These are phyloP conservation scores for Alternaria gansuensis DNA, from an alignment of 2,329 filamentous ascomycete genomes.

Conservation along the genomic window DNA sequence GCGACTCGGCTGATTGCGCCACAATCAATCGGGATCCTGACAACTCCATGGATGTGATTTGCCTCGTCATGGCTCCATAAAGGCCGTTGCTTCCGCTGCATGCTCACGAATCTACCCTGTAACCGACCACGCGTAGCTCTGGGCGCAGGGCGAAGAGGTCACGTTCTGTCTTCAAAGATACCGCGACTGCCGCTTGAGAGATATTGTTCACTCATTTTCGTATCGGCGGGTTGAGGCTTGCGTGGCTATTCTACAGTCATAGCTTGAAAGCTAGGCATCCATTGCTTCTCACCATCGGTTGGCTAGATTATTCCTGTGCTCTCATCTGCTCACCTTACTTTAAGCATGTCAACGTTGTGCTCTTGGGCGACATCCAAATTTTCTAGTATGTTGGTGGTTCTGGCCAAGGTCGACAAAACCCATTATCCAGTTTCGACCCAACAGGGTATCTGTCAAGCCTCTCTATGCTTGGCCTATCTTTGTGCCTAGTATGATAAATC, in stretches of 20 bases:
- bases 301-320: neutral
- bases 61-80: constrained; percentile 12
- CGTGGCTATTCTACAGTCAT: constrained; percentile 11
- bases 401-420: neutral
- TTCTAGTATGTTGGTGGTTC: neutral
- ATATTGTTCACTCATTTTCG: constrained; percentile 8
- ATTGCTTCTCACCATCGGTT: constrained; percentile 12
- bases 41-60: constrained; percentile 4
- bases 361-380: neutral
- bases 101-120: constrained; percentile 8
- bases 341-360: neutral
- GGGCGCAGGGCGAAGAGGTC: constrained; percentile 12
- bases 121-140: constrained; percentile 16
- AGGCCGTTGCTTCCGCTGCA: constrained; percentile 20
- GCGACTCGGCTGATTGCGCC: constrained; percentile 16
- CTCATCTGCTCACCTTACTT: constrained; percentile 7
- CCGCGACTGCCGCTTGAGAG: constrained; percentile 8
- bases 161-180: constrained; percentile 11
- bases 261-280: constrained; percentile 22
- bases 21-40: constrained; percentile 9
- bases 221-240: constrained; percentile 5
- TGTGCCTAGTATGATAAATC: neutral
- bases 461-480: neutral
- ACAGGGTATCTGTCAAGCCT: neutral
- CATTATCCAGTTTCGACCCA: neutral